phyloP scores from a whole-genome alignment of 2,329 filamentous ascomycete species.

The Chalara sp. region DNA sequence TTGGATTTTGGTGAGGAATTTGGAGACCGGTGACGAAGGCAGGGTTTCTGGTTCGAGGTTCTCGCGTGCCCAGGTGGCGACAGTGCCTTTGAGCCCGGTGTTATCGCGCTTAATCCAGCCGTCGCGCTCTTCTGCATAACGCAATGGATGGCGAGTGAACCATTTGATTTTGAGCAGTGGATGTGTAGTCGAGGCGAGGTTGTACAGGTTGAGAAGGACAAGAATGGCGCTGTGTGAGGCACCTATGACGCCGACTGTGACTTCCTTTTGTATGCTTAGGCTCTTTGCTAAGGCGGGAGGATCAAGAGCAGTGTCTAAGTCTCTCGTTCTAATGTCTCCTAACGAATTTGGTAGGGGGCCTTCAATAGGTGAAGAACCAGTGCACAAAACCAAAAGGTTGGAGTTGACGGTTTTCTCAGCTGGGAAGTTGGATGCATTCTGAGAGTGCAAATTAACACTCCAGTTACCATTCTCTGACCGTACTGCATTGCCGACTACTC shows the following conservation, averaged over 20 bases:
- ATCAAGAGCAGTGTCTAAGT: slow-evolving; percentile 50
- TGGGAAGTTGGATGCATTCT: background rate
- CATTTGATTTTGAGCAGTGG: slow-evolving; percentile 49
- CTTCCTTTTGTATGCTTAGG: slow-evolving; percentile 30
- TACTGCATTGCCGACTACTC: slow-evolving; percentile 32
- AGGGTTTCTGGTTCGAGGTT: slow-evolving; percentile 49
- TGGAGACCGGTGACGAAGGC: slow-evolving; percentile 20
- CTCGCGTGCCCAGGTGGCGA: slow-evolving; percentile 50
- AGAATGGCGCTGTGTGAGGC: slow-evolving; percentile 58
- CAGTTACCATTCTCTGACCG: slow-evolving; percentile 30
- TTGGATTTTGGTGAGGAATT: slow-evolving; percentile 21
- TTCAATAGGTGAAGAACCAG: no score
- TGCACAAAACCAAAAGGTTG: slow-evolving; percentile 36
- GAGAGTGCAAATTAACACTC: slow-evolving; percentile 27
- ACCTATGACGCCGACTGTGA: slow-evolving; percentile 50
- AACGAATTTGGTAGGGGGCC: background rate
- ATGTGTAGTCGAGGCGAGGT: slow-evolving; percentile 43
- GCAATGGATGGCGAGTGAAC: slow-evolving; percentile 54
- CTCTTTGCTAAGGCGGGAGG: slow-evolving; percentile 39
- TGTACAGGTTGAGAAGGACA: slow-evolving; percentile 53
- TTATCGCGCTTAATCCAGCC: slow-evolving; percentile 60
- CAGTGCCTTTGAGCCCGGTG: slow-evolving; percentile 56
- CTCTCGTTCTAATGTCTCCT: slow-evolving; percentile 20
- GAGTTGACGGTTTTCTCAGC: slow-evolving; percentile 11
- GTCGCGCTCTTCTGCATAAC: slow-evolving; percentile 55